These are phyloP conservation scores for Fraxinus anomala DNA, from an alignment of 257 asterid species.

Conservation along the genomic window DNA sequence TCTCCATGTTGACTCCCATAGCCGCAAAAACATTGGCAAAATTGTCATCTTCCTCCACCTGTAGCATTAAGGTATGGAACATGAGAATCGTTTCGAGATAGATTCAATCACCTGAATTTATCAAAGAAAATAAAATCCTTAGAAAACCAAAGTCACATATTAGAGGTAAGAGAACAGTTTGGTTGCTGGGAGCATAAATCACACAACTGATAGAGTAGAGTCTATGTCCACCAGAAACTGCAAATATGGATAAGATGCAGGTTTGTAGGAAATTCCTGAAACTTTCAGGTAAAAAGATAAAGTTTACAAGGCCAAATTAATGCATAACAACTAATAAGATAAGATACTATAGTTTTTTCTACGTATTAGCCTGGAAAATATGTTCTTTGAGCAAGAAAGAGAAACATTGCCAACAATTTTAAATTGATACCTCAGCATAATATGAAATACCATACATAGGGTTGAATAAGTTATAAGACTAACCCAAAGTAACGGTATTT, in stretches of 20 bases:
- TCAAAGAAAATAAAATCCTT: slow-evolving; percentile 14
- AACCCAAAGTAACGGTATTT: not conserved
- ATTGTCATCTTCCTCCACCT: slow-evolving; percentile 88
- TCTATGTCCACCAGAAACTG: not conserved
- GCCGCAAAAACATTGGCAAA: slow-evolving; percentile 99
- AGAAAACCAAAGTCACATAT: not conserved
- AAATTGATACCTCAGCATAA: slow-evolving; percentile 1
- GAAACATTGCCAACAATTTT: not conserved
- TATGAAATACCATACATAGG: not conserved
- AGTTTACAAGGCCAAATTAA: not conserved
- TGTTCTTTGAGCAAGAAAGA: slow-evolving; percentile 14
- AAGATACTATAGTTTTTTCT: not conserved
- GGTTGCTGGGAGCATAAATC: not conserved
- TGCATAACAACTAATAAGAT: not conserved
- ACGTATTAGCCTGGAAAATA: slow-evolving; percentile 15
- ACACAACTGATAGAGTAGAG: not conserved
- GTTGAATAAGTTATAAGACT: slow-evolving; percentile 13
- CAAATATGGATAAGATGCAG: not conserved
- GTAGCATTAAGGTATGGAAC: slow-evolving; percentile 30
- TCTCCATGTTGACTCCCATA: slow-evolving; percentile 99
- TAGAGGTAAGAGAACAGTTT: not conserved
- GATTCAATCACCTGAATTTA: slow-evolving; percentile 17
- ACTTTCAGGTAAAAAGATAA: not conserved
- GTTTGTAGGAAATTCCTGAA: not conserved
- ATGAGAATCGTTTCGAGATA: slow-evolving; percentile 24